Evolutionary conservation across 805 yeast genomes (phyloP).

Genomic region (Lachancea sp.): DNA sequence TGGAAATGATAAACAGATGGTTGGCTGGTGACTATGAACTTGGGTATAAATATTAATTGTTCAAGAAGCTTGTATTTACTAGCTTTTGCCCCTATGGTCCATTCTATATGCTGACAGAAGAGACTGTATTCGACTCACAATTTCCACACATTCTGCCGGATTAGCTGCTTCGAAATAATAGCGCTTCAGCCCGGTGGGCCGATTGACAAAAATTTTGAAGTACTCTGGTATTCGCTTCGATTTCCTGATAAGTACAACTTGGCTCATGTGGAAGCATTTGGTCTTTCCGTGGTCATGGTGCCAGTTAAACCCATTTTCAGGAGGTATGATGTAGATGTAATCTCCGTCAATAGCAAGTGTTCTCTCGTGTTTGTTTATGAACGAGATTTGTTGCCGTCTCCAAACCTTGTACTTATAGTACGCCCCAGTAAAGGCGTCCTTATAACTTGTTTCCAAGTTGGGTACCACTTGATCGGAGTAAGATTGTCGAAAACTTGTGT

Average conservation of each 20-base stretch:
- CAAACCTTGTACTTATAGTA: constrained; percentile 83
- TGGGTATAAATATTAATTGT: background rate
- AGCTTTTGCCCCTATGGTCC: constrained; percentile 26
- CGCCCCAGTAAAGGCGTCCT: constrained; percentile 42
- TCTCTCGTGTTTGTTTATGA: constrained; percentile 68
- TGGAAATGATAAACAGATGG: constrained; percentile 73
- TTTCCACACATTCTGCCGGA: constrained; percentile 58
- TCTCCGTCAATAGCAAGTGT: constrained; percentile 91
- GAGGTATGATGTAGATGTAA: constrained; percentile 72
- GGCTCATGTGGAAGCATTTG: constrained; percentile 77
- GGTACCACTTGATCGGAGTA: constrained; percentile 17
- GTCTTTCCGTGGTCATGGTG: constrained; percentile 68
- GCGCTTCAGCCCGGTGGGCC: constrained; percentile 64
- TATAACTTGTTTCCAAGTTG: constrained; percentile 19
- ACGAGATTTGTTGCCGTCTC: constrained; percentile 82
- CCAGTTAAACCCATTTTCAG: constrained; percentile 72
- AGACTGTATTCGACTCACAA: constrained; percentile 61
- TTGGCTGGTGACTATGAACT: constrained; percentile 39
- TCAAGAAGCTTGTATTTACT: background rate
- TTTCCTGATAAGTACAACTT: constrained; percentile 67
- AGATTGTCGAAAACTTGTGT: constrained; percentile 13
- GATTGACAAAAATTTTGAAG: constrained; percentile 73
- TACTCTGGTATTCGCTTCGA: constrained; percentile 68
- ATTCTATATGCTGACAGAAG: constrained; percentile 50
- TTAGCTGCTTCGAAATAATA: constrained; percentile 79